Percentiles rank a stretch among this genome's conserved stretches.
Evolutionary conservation across 768 basidiomycete genomes (phyloP).

Genomic region (Cyclocybe cylindracea): DNA sequence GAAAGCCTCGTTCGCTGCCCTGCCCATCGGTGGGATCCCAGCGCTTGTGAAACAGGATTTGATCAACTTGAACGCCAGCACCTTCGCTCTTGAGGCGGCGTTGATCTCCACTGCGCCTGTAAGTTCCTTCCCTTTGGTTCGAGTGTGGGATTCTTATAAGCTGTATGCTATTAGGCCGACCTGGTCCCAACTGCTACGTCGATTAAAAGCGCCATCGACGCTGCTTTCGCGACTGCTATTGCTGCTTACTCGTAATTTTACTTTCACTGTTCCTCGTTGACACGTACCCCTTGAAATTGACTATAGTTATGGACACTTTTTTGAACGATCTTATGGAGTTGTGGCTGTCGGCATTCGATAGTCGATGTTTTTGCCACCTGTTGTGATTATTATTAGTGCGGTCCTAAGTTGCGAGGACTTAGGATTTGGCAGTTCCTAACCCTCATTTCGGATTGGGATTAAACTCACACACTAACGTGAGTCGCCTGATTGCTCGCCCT

Average conservation of each 20-base stretch:
- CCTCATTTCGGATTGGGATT: too few species aligned
- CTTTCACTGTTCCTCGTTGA: not conserved
- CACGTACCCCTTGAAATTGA: not conserved
- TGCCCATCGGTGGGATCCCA: constrained; percentile 19
- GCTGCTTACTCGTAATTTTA: constrained; percentile 22
- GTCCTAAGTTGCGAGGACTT: too few species aligned
- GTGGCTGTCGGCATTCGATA: not conserved
- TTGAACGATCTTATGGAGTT: too few species aligned
- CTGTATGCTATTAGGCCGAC: constrained; percentile 12
- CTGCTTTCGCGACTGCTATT: constrained; percentile 26
- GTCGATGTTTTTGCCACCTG: not conserved
- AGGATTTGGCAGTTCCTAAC: too few species aligned
- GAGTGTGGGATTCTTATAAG: not conserved
- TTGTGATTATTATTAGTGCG: not conserved
- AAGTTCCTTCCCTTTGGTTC: constrained; percentile 5
- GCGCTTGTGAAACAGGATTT: constrained; percentile 28
- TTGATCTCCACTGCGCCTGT: constrained; percentile 27
- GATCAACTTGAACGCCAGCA: constrained; percentile 21
- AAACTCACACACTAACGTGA: too few species aligned
- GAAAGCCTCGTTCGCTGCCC: constrained; percentile 22
- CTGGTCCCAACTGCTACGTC: constrained; percentile 17
- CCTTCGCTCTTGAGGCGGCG: constrained; percentile 24
- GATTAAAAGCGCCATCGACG: constrained; percentile 19
- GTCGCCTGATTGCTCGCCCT: too few species aligned
- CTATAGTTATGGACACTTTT: too few species aligned